Percentiles rank a stretch among this genome's conserved stretches.
phyloP scores from a whole-genome alignment of 1,284 basidiomycete species.

The Mycena citricolor region DNA sequence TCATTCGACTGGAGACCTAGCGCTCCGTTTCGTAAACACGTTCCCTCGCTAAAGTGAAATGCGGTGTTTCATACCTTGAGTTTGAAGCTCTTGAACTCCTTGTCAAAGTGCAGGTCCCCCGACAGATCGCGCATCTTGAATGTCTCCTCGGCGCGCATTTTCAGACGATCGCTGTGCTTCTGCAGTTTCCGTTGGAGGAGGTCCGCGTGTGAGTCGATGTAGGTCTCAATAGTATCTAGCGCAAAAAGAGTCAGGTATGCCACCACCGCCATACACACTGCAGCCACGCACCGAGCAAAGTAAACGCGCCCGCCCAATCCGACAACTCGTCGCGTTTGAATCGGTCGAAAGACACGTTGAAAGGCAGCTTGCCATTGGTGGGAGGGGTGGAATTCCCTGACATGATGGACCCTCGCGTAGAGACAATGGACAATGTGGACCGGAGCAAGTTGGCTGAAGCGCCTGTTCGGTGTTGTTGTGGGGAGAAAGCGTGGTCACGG shows the following conservation, averaged over 20 bases:
- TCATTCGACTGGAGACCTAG: conserved; percentile 75
- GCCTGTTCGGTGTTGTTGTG: no score
- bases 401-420: no score
- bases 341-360: conserved; percentile 52
- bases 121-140: conserved; percentile 69
- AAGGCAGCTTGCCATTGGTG: conserved; percentile 22
- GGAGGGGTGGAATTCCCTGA: no score
- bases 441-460: not conserved
- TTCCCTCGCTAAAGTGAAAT: no score
- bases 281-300: conserved; percentile 60
- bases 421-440: conserved; percentile 11
- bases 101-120: conserved; percentile 70
- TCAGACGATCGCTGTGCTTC: conserved; percentile 82
- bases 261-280: conserved; percentile 12
- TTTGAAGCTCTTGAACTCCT: conserved; percentile 24
- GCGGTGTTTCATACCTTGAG: conserved; percentile 43
- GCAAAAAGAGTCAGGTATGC: conserved; percentile 22
- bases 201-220: conserved; percentile 88
- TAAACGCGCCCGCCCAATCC: conserved; percentile 55
- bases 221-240: conserved; percentile 84
- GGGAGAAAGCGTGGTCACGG: no score
- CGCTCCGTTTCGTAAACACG: not conserved
- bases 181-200: conserved; percentile 84
- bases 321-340: conserved; percentile 45
- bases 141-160: conserved; percentile 71